Evolutionary conservation across 805 yeast genomes (phyloP).

Genomic region (Torulaspora quercuum): DNA sequence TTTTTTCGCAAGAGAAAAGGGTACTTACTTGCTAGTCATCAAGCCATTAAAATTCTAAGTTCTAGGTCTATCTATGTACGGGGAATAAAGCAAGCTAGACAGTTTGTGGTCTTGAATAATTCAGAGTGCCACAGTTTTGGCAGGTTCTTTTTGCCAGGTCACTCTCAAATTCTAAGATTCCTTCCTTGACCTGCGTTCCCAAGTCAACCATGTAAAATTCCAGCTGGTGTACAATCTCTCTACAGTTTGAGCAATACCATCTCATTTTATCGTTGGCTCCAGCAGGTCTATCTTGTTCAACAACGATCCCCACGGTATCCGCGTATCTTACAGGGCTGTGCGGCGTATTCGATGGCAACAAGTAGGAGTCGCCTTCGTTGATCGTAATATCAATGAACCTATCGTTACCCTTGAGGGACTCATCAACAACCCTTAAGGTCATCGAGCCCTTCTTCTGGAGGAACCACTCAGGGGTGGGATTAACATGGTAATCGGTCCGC

Average conservation of each 20-base stretch:
- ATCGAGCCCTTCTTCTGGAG: constrained; percentile 82
- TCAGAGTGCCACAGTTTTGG: constrained; percentile 65
- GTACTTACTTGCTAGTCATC: too few species aligned
- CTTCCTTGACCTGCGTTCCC: constrained; percentile 87
- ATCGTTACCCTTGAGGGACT: constrained; percentile 43
- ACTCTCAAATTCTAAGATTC: constrained; percentile 65
- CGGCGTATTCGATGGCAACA: constrained; percentile 80
- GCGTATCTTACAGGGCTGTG: constrained; percentile 87
- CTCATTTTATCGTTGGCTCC: constrained; percentile 68
- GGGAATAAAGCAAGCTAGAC: not conserved
- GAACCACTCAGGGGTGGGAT: constrained; percentile 93
- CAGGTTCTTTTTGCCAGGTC: constrained; percentile 69
- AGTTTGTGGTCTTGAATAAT: constrained; percentile 58
- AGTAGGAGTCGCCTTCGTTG: constrained; percentile 82
- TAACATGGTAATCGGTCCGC: constrained; percentile 87
- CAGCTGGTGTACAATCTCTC: constrained; percentile 59
- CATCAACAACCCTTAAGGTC: constrained; percentile 77
- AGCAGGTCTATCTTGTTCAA: constrained; percentile 85
- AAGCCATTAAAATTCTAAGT: too few species aligned
- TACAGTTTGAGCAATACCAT: constrained; percentile 82
- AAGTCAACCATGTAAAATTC: constrained; percentile 74
- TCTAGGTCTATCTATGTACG: too few species aligned
- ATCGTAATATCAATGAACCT: constrained; percentile 71
- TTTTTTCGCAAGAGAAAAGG: too few species aligned
- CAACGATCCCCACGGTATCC: constrained; percentile 83